phyloP scores from a whole-genome alignment of 2,329 filamentous ascomycete genomes.

The Cercospora zeae-maydis region DNA sequence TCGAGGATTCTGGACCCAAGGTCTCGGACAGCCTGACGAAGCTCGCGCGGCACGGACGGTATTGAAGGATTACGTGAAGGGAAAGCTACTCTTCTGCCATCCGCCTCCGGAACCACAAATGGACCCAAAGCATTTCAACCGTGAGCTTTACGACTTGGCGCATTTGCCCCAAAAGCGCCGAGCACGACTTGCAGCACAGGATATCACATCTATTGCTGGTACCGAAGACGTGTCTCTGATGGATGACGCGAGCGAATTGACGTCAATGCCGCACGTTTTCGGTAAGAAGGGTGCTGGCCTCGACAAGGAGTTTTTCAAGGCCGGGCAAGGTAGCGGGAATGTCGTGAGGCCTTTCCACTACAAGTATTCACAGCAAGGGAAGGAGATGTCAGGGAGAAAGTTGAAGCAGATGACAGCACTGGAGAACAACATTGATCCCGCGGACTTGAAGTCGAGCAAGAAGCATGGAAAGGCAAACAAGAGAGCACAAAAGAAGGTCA shows the following conservation, averaged over 20 bases:
- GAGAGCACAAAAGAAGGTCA: slow-evolving; percentile 41
- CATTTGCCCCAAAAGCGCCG: slow-evolving; percentile 81
- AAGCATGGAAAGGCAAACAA: slow-evolving; percentile 89
- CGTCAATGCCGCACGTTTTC: slow-evolving; percentile 41
- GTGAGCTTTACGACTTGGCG: slow-evolving; percentile 76
- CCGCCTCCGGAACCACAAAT: slow-evolving; percentile 65
- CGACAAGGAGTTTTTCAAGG: slow-evolving; percentile 85
- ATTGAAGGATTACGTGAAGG: slow-evolving; percentile 95
- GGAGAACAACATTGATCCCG: slow-evolving; percentile 79
- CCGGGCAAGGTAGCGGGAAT: slow-evolving; percentile 59
- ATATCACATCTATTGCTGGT: slow-evolving; percentile 33
- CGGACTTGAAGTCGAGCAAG: slow-evolving; percentile 70
- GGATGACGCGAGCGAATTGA: slow-evolving; percentile 35
- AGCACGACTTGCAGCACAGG: slow-evolving; percentile 56
- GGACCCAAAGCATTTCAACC: slow-evolving; percentile 76
- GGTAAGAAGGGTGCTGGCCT: slow-evolving; percentile 73
- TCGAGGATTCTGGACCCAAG: slow-evolving; percentile 84
- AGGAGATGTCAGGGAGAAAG: slow-evolving; percentile 78
- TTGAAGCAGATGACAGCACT: slow-evolving; percentile 74
- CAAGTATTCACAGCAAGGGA: slow-evolving; percentile 84
- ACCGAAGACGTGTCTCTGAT: slow-evolving; percentile 42
- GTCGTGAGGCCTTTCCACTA: slow-evolving; percentile 80
- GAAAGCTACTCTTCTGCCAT: slow-evolving; percentile 87
- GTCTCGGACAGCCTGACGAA: slow-evolving; percentile 82
- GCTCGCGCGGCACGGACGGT: slow-evolving; percentile 84